These are phyloP conservation scores for Macrolepiota fuliginosa DNA, from an alignment of 768 basidiomycete species.

Conservation along the genomic window DNA sequence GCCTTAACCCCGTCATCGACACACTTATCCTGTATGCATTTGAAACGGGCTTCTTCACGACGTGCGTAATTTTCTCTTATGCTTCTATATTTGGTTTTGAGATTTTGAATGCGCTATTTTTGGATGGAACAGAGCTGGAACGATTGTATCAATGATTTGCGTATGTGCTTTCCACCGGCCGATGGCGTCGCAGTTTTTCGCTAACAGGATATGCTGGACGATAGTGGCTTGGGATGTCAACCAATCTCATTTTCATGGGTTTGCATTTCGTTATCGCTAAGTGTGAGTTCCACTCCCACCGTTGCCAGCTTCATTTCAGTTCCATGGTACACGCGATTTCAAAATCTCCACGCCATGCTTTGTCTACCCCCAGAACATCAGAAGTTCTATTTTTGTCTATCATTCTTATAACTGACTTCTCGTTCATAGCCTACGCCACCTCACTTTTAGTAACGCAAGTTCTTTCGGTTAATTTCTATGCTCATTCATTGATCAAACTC, in stretches of 20 bases:
- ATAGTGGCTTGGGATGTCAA: conserved; percentile 45
- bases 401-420: neutral
- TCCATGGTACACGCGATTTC: neutral
- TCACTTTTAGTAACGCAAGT: conserved; percentile 34
- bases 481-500: neutral
- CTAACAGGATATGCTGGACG: neutral
- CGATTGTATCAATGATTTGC: conserved; percentile 48
- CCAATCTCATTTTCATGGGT: conserved; percentile 45
- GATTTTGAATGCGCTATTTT: neutral
- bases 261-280: conserved; percentile 51
- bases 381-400: neutral
- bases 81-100: neutral
- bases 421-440: conserved; percentile 42
- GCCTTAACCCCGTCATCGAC: conserved; percentile 45
- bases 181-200: too few relatives aligned
- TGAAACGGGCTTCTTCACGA: conserved; percentile 50
- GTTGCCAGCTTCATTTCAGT: neutral
- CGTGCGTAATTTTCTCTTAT: conserved; percentile 23
- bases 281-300: conserved; percentile 23
- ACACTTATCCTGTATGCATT: conserved; percentile 48
- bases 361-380: neutral
- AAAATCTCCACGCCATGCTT: neutral
- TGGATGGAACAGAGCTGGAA: conserved; percentile 32
- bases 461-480: neutral
- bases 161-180: conserved; percentile 24